phyloP scores from a whole-genome alignment of 2,329 filamentous ascomycete genomes.

The Colletotrichum acutatum region DNA sequence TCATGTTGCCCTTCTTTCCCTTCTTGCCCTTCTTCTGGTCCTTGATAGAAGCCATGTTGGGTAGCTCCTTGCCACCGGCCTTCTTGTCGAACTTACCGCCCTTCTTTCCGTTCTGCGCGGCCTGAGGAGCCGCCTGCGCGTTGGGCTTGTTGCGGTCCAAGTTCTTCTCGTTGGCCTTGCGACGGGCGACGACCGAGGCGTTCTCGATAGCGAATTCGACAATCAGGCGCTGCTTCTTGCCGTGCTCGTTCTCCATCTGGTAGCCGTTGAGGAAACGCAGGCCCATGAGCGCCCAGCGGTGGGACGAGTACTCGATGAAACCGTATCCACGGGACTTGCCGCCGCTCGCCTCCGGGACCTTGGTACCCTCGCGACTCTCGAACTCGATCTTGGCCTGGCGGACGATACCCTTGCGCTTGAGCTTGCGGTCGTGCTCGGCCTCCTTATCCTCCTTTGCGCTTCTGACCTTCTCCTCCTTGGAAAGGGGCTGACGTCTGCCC shows the following conservation, averaged over 20 bases:
- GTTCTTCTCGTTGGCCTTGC: constrained; percentile 56
- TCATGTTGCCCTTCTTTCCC: constrained; percentile 38
- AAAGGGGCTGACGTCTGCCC: constrained; percentile 79
- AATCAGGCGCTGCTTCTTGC: constrained; percentile 89
- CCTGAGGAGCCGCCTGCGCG: constrained; percentile 37
- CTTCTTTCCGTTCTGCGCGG: constrained; percentile 42
- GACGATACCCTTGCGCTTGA: constrained; percentile 87
- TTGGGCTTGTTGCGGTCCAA: constrained; percentile 36
- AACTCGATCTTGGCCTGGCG: constrained; percentile 96
- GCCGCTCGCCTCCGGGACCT: constrained; percentile 80
- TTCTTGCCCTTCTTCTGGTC: constrained; percentile 50
- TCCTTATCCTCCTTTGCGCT: constrained; percentile 84
- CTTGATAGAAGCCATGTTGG: constrained; percentile 45
- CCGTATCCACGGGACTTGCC: constrained; percentile 93
- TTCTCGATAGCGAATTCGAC: constrained; percentile 99
- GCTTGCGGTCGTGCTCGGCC: constrained; percentile 81
- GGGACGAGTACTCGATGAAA: constrained; percentile 95
- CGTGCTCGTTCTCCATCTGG: constrained; percentile 66
- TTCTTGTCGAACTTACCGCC: constrained; percentile 45
- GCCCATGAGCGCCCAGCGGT: constrained; percentile 94
- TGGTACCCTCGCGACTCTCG: constrained; percentile 86
- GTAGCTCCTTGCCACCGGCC: constrained; percentile 42
- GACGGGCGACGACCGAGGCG: constrained; percentile 88
- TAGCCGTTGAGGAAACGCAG: constrained; percentile 92
- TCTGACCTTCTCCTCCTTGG: constrained; percentile 87